Evolutionary conservation across 306 rosid species (phyloP).

Genomic region (Trifolium dubium): DNA sequence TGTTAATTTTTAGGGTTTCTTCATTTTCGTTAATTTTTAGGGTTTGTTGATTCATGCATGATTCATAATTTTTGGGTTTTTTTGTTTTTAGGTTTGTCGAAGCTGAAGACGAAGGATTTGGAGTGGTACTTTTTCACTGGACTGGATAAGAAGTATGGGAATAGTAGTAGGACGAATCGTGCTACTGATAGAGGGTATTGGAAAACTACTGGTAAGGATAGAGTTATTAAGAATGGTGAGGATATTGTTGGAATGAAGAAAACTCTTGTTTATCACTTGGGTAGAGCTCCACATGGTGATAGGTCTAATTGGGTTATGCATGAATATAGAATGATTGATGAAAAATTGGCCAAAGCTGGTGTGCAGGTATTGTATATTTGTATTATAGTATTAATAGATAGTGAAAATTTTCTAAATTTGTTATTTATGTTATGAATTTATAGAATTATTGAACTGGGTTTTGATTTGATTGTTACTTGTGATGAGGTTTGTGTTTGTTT

Average conservation of each 20-base stretch:
- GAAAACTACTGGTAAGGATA: constrained; percentile 97
- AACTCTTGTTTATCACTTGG: constrained; percentile 82
- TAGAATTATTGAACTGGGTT: neutral
- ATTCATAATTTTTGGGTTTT: neutral
- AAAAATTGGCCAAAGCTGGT: constrained; percentile 62
- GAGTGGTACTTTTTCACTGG: constrained; percentile 93
- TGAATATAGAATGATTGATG: constrained; percentile 71
- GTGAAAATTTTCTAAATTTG: neutral
- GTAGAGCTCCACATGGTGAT: constrained; percentile 77
- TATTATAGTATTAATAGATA: neutral
- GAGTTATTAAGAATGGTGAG: constrained; percentile 44
- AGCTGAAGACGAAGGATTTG: constrained; percentile 75
- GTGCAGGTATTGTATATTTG: constrained; percentile 64
- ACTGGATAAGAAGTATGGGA: constrained; percentile 84
- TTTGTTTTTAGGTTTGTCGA: constrained; percentile 48
- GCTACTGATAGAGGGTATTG: constrained; percentile 90
- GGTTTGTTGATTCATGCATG: neutral
- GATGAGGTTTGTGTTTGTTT: constrained; percentile 33
- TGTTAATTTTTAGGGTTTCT: neutral
- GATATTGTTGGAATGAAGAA: constrained; percentile 83
- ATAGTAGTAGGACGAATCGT: constrained; percentile 81
- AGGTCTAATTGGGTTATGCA: constrained; percentile 98
- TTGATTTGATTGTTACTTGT: constrained; percentile 32
- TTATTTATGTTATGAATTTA: neutral
- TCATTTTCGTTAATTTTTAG: constrained; percentile 37